Percentiles rank a stretch among this genome's conserved stretches.
These are phyloP conservation scores for Celoporthe dispersa DNA, from an alignment of 2,329 filamentous ascomycete genomes.

Conservation along the genomic window DNA sequence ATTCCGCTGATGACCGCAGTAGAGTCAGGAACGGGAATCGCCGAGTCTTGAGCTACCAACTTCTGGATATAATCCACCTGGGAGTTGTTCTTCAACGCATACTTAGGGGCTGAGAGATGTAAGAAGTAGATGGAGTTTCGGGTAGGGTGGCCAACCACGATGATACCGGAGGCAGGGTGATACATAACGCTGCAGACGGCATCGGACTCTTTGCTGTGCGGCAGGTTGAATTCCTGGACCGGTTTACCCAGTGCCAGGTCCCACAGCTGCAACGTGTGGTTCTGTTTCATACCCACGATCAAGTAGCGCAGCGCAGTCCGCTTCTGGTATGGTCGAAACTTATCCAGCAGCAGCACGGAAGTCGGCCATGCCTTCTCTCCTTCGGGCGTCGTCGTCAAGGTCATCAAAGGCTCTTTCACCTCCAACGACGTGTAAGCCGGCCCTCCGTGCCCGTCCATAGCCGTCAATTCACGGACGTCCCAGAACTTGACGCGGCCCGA, in stretches of 20 bases:
- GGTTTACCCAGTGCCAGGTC: conserved; percentile 93
- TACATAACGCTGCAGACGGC: conserved; percentile 98
- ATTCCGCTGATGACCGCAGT: conserved; percentile 98
- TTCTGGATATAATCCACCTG: conserved; percentile 88
- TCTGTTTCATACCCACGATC: conserved; percentile 98
- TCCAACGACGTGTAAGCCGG: conserved; percentile 68
- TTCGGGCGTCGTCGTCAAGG: conserved; percentile 82
- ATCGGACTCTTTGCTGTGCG: conserved; percentile 93
- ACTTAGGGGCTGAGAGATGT: conserved; percentile 91
- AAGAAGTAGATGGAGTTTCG: conserved; percentile 98
- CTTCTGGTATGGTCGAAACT: conserved; percentile 90
- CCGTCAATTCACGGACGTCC: conserved; percentile 84
- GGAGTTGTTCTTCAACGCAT: conserved; percentile 79
- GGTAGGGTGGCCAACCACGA: conserved; percentile 93
- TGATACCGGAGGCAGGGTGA: conserved; percentile 88
- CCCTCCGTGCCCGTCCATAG: conserved; percentile 55
- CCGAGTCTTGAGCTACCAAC: conserved; percentile 71
- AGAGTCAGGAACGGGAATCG: conserved; percentile 83
- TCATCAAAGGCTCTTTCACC: conserved; percentile 84
- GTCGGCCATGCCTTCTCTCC: conserved; percentile 96
- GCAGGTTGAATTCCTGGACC: conserved; percentile 95
- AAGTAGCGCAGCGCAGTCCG: conserved; percentile 90
- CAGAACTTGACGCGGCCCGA: conserved; percentile 96
- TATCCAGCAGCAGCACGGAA: conserved; percentile 94
- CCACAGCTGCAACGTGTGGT: conserved; percentile 98